Evolutionary conservation across 2,329 filamentous ascomycete species (phyloP), one percentile per base, ranked within the genome.

Genomic region (Clonostachys sp.): DNA sequence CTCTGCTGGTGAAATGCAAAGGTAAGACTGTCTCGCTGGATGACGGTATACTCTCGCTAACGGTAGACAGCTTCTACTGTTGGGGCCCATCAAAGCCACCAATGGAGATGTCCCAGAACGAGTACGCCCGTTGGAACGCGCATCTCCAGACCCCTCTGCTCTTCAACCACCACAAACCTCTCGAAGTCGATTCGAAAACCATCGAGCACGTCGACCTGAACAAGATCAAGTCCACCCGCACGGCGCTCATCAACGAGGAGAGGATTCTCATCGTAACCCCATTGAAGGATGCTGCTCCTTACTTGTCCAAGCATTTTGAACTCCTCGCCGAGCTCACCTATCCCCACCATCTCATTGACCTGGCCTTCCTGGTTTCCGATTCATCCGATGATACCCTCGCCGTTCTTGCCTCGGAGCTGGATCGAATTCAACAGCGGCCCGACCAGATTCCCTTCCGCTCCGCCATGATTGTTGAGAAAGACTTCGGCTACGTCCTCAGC

Each of bases 1-100:
- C 50, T 89, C 89, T 10, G 87, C 90, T 36, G 83, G 84, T 41
- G 89, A 95, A 63, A 89, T 96, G 83, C 90, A 95, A 75, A 95
- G 84, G 92, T 96, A 77, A 59, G 78, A 53, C 33, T 34, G 42
- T 30, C n/a, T 40, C 14, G 18, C 33, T 39, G 39, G 30, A 42
- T 42, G 24, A 34, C n/a, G 10, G 20, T 24, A 12, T 12, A 4
- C 12, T 9, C 16, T 20, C 18, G n/a, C 46, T 48, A 14, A 48
- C 43, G 39, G 34, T n/a, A 16, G 34, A 40, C 36, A 97, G 92
- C 71, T 96, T 95, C 71, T 95, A 96, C 72, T 99, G 94, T 75
- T 97, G 91, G 80, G 94, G 94, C 12, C 92, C 94, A 13, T 83
- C 87, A 20, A 96, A 95, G 74, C 83, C 94, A n/a, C 94, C 94